Evolutionary conservation across 176 grass and related monocot genomes (phyloP).

Genomic region (Cocos nucifera): DNA sequence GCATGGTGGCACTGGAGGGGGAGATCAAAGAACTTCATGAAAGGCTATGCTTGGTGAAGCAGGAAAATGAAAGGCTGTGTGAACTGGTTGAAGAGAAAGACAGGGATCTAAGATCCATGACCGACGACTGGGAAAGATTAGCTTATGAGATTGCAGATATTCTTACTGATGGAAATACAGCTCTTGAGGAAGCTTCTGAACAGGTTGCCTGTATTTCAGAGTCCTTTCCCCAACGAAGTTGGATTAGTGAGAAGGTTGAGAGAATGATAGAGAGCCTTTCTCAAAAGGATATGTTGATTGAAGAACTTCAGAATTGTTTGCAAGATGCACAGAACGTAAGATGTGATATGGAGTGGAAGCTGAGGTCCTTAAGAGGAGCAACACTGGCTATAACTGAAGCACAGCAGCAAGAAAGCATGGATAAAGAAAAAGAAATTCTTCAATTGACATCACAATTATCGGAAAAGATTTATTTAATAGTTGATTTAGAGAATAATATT

Average conservation of each 20-base stretch:
- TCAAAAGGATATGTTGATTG: constrained; percentile 67
- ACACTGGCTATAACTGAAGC: constrained; percentile 71
- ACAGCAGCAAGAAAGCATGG: constrained; percentile 60
- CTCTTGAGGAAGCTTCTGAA: constrained; percentile 63
- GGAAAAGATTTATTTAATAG: constrained; percentile 21
- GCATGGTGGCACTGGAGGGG: constrained; percentile 29
- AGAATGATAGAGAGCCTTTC: constrained; percentile 59
- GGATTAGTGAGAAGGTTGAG: constrained; percentile 53
- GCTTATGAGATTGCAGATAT: constrained; percentile 59
- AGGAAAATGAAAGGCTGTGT: constrained; percentile 39
- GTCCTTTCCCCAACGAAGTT: constrained; percentile 50
- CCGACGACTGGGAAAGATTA: constrained; percentile 59
- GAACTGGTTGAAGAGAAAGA: constrained; percentile 44
- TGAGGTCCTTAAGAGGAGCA: constrained; percentile 81
- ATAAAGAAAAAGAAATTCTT: constrained; percentile 58
- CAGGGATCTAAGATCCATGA: constrained; percentile 36
- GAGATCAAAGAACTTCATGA: constrained; percentile 42
- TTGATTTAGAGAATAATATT: constrained; percentile 10
- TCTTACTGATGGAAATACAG: constrained; percentile 58
- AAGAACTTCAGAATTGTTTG: constrained; percentile 71
- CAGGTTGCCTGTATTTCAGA: constrained; percentile 42
- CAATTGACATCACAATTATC: constrained; percentile 41
- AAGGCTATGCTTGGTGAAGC: constrained; percentile 32
- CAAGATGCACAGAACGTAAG: constrained; percentile 70
- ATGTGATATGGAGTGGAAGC: constrained; percentile 70